phyloP scores from a whole-genome alignment of 1,139 yeast genomes.

The Pichia sp. region DNA sequence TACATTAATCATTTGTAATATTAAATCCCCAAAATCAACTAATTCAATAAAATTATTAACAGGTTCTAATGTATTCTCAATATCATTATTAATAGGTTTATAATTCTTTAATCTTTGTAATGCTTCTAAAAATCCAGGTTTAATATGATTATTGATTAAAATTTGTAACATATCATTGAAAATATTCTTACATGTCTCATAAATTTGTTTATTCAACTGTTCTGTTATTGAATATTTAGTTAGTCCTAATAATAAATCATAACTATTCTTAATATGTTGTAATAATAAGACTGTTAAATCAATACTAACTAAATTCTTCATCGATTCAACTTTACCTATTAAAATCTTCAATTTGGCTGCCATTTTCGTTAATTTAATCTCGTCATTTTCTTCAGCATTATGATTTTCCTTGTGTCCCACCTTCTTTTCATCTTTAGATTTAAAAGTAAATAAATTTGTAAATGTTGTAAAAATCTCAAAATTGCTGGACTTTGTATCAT shows the following conservation, averaged over 20 bases:
- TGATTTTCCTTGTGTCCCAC: conserved; percentile 15
- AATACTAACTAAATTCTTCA: conserved; percentile 39
- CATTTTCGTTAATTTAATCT: conserved; percentile 31
- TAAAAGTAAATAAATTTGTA: conserved; percentile 45
- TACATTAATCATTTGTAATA: conserved; percentile 86
- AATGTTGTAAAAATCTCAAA: conserved; percentile 37
- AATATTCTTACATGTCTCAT: conserved; percentile 38
- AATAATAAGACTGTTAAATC: conserved; percentile 40
- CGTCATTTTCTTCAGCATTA: conserved; percentile 9
- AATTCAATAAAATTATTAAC: conserved; percentile 80
- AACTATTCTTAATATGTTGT: conserved; percentile 37
- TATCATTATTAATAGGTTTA: conserved; percentile 44
- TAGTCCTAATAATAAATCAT: conserved; percentile 31
- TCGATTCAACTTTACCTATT: conserved; percentile 36
- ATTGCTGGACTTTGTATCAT: conserved; percentile 19
- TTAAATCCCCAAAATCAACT: conserved; percentile 86
- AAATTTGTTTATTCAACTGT: conserved; percentile 24
- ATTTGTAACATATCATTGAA: conserved; percentile 60
- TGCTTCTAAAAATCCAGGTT: conserved; percentile 80
- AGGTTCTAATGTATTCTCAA: conserved; percentile 52
- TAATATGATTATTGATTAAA: conserved; percentile 67
- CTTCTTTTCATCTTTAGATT: conserved; percentile 34
- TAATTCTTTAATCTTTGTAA: conserved; percentile 61
- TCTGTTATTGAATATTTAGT: conserved; percentile 27
- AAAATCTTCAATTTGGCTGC: conserved; percentile 49